These are phyloP conservation scores for Barbarea vulgaris DNA, from an alignment of 345 rosid species.

Conservation along the genomic window DNA sequence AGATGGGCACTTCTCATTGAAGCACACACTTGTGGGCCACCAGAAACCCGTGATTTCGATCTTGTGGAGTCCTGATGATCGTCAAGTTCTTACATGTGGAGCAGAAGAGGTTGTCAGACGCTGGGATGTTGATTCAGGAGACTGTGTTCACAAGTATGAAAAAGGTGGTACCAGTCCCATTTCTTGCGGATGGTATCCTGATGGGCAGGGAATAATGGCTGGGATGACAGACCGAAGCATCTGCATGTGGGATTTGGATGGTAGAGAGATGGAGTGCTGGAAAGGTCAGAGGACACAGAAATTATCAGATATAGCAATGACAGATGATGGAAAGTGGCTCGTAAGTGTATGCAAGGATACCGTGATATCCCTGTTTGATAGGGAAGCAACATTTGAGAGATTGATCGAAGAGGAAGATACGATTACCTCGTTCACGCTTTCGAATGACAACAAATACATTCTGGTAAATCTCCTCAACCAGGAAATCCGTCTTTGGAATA, in stretches of 20 bases:
- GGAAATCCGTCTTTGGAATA: constrained; percentile 74
- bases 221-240: constrained; percentile 67
- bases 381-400: constrained; percentile 57
- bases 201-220: constrained; percentile 54
- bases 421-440: constrained; percentile 70
- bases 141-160: constrained; percentile 56
- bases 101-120: constrained; percentile 61
- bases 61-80: constrained; percentile 70
- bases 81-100: constrained; percentile 73
- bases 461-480: constrained; percentile 65
- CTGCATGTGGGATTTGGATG: constrained; percentile 72
- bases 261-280: constrained; percentile 69
- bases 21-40: constrained; percentile 58
- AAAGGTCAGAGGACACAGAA: constrained; percentile 61
- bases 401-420: constrained; percentile 62
- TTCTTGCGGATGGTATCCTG: constrained; percentile 76
- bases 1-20: constrained; percentile 49
- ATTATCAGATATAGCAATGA: constrained; percentile 68
- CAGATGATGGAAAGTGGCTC: constrained; percentile 65
- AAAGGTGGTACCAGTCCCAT: constrained; percentile 55
- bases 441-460: constrained; percentile 57
- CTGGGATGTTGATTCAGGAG: constrained; percentile 68
- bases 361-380: constrained; percentile 57
- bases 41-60: constrained; percentile 55
- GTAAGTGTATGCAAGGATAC: constrained; percentile 59